A percentile compares a stretch with the other conserved stretches of the same genome.
These are phyloP conservation scores for Schizophyllum amplum DNA, from an alignment of 1,284 basidiomycete genomes.

Conservation along the genomic window DNA sequence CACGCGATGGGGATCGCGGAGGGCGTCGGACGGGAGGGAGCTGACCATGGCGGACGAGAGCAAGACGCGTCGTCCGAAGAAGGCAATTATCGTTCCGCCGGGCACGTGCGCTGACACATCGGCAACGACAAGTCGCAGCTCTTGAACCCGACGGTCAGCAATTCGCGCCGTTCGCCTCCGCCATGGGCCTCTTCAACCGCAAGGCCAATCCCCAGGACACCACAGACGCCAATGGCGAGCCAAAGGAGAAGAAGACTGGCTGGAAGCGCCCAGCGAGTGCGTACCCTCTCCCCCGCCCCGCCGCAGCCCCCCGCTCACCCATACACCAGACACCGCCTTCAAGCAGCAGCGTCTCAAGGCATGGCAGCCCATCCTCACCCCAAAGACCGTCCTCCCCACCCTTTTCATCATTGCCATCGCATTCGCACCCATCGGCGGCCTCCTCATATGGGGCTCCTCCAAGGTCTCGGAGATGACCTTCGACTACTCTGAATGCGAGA, in stretches of 20 bases:
- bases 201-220: constrained; percentile 32
- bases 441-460: constrained; percentile 81
- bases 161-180: neutral
- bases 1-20: constrained; percentile 36
- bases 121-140: neutral
- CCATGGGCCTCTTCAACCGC: constrained; percentile 52
- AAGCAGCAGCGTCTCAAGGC: constrained; percentile 99
- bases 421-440: constrained; percentile 93
- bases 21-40: constrained; percentile 39
- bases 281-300: constrained; percentile 24
- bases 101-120: neutral
- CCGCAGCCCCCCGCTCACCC: constrained; percentile 16
- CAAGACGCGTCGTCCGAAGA: neutral
- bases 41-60: constrained; percentile 36
- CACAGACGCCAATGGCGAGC: constrained; percentile 28
- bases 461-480: constrained; percentile 91
- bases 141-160: neutral
- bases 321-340: constrained; percentile 81
- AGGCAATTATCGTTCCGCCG: neutral
- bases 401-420: constrained; percentile 92
- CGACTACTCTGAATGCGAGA: constrained; percentile 92
- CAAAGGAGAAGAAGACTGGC: constrained; percentile 80
- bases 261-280: constrained; percentile 85
- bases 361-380: constrained; percentile 99
- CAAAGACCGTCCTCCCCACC: constrained; percentile 93